phyloP scores from a whole-genome alignment of 306 rosid genomes.

The Vachellia collinsii region DNA sequence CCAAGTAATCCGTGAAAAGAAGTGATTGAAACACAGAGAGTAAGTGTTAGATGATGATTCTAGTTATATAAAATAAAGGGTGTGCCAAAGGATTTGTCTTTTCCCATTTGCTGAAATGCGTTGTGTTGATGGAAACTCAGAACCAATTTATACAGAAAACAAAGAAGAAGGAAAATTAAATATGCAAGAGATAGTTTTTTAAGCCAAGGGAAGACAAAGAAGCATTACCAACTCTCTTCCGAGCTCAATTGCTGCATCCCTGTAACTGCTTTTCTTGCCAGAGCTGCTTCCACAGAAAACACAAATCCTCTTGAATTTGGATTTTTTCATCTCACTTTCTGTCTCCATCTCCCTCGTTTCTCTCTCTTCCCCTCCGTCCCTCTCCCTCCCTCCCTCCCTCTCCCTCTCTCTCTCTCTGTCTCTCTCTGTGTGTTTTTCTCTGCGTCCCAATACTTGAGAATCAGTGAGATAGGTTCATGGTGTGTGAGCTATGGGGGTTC shows the following conservation, averaged over 20 bases:
- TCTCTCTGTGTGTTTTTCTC: slow-evolving; percentile 29
- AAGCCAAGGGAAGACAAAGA: background rate
- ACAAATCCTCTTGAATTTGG: slow-evolving; percentile 92
- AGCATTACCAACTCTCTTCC: slow-evolving; percentile 80
- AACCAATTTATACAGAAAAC: background rate
- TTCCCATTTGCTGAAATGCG: background rate
- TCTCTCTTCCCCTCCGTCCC: too few species aligned
- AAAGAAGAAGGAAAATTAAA: slow-evolving; percentile 1
- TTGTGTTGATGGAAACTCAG: background rate
- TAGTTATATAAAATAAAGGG: background rate
- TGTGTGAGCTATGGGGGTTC: slow-evolving; percentile 26
- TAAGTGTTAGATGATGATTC: background rate
- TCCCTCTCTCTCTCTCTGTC: slow-evolving; percentile 26
- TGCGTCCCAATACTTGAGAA: slow-evolving; percentile 49
- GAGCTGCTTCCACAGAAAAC: slow-evolving; percentile 97
- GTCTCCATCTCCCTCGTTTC: slow-evolving; percentile 49
- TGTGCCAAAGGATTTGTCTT: background rate
- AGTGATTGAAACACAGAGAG: background rate
- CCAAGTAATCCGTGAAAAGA: background rate
- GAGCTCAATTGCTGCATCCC: slow-evolving; percentile 94
- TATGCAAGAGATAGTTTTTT: background rate
- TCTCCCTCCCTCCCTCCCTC: too few species aligned
- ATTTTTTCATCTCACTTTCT: slow-evolving; percentile 48
- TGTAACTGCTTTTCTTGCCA: slow-evolving; percentile 79
- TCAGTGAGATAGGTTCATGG: slow-evolving; percentile 38